Conservation (phyloP, 345 rosid genomes). For the Passiflora organensis region DNA sequence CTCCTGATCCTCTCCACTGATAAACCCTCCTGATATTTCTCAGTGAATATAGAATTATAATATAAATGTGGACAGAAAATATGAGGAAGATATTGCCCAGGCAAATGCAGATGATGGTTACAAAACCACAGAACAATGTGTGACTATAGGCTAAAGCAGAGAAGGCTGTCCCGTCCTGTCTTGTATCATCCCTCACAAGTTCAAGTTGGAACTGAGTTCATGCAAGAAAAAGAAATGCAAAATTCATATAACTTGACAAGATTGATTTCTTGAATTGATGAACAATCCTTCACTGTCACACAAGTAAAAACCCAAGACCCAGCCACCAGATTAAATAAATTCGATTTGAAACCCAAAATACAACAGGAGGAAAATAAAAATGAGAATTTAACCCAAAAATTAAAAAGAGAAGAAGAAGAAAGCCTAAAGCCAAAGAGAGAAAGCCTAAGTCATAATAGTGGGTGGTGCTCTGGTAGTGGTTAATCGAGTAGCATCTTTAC, state of each 20-base stretch:
- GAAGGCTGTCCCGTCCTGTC: background rate
- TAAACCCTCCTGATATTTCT: background rate
- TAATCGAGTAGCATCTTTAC: background rate
- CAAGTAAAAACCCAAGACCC: conserved; percentile 3
- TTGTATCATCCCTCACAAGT: no score
- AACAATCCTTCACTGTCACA: conserved; percentile 9
- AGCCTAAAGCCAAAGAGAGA: background rate
- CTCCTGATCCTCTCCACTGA: background rate
- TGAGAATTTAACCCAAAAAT: conserved; percentile 1
- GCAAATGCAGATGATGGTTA: no score
- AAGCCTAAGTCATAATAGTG: background rate
- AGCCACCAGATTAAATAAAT: conserved; percentile 16
- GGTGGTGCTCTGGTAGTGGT: conserved; percentile 10
- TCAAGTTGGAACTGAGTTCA: no score
- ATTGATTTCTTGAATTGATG: background rate
- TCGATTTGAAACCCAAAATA: conserved; percentile 12
- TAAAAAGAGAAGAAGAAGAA: background rate
- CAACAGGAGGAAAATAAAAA: conserved; percentile 11
- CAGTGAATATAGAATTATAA: background rate
- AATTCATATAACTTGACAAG: background rate
- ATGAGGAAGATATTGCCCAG: background rate
- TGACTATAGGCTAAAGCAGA: no score
- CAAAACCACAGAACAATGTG: no score
- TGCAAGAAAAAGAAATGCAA: background rate
- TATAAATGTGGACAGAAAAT: background rate